phyloP scores from a whole-genome alignment of 805 yeast species.

The Metschnikowia cerradonensis region DNA sequence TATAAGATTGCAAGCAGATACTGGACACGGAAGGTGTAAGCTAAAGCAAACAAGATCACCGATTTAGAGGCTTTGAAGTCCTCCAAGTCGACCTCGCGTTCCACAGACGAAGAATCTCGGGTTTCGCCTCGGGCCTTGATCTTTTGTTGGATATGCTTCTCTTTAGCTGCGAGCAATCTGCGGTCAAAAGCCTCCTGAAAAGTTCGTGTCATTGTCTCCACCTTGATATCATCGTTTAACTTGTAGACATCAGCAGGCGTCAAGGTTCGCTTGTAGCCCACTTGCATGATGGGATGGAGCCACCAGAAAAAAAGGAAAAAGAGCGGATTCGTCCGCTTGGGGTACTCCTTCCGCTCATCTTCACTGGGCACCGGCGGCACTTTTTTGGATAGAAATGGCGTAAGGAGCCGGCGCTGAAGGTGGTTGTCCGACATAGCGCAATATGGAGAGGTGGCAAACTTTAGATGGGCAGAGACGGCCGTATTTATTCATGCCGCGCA shows the following conservation, averaged over 20 bases:
- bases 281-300: conserved; percentile 57
- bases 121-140: conserved; percentile 25
- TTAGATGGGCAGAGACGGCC: not conserved
- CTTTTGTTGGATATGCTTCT: conserved; percentile 22
- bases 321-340: conserved; percentile 38
- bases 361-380: conserved; percentile 50
- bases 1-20: conserved; percentile 21
- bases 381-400: conserved; percentile 31
- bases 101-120: conserved; percentile 16
- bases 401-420: conserved; percentile 32
- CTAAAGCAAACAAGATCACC: conserved; percentile 22
- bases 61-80: conserved; percentile 29
- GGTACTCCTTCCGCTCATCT: conserved; percentile 47
- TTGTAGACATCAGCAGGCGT: conserved; percentile 57
- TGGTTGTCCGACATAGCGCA: conserved; percentile 11
- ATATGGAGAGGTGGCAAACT: not conserved
- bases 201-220: conserved; percentile 26
- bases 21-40: conserved; percentile 29
- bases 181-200: conserved; percentile 16
- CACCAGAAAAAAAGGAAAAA: conserved; percentile 58
- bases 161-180: conserved; percentile 11
- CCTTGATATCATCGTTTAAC: conserved; percentile 32
- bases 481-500: conserved; percentile 7
- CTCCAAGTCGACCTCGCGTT: conserved; percentile 23
- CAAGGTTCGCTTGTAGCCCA: conserved; percentile 71